Base-by-base conservation (phyloP, 2,329 filamentous ascomycete genomes). In the Pseudogymnoascus sp. region DNA sequence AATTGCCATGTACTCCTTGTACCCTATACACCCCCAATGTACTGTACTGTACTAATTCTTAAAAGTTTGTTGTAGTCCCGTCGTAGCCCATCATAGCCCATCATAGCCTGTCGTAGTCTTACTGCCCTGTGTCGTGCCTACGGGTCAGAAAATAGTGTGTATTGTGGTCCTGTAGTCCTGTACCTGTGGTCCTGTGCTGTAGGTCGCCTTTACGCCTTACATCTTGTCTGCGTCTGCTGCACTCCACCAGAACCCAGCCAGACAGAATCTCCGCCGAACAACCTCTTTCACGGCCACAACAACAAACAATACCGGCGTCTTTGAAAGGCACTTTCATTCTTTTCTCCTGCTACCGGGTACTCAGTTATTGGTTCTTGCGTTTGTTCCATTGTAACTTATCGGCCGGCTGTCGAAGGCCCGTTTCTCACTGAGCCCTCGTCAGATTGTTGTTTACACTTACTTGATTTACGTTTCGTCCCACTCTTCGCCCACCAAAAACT, bases 401-500 rank as follows among this genome's bases (percentile, higher is more conserved):
- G 48, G 48, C 48, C 48, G 29, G 8, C 29, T 33, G 48, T 55
- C 31, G n/a, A 35, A 48, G 3, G 48, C 7, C 29, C n/a, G 2
- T 55, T 55, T 55, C 48, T 55, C 48, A 55, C 29, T 7, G 48
- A 18, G 48, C 48, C 48, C 48, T 55, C 48, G 15, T 55, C 48
- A 55, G 48, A 55, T 33, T 55, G 48, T 55, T 55, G 48, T 55
- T 55, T 55, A 55, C 48, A 21, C 48, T 55, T n/a, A 21, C 48
- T 55, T n/a, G 29, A 55, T 21, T 55, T 55, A 55, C 48, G 48
- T 55, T 55, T 55, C 48, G 48, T 55, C 48, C 48, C 48, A 55
- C 48, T 18, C 48, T 33, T 55, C 48, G 48, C 48, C 48, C 48
- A 55, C 48, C 48, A 55, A 55, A 52, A 55, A 35, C 48, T 55